A percentile compares a stretch with the other conserved stretches of the same genome.
These are phyloP conservation scores for Mycena pura DNA, from an alignment of 768 basidiomycete species.

Conservation along the genomic window DNA sequence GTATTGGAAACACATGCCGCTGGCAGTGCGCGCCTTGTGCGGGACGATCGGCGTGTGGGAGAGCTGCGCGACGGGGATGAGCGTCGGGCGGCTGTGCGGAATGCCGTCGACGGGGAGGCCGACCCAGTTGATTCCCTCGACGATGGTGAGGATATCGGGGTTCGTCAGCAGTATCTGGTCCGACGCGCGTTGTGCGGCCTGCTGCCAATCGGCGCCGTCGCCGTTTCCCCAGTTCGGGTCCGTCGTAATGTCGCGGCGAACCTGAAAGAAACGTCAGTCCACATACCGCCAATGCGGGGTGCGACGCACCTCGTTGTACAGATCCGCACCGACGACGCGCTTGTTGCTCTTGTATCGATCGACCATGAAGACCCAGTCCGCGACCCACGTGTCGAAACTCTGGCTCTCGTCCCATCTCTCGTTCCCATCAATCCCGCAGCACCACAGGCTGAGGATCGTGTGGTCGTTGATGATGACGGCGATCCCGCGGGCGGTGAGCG, in stretches of 20 bases:
- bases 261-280: not conserved
- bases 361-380: slow-evolving; percentile 22
- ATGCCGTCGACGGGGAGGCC: slow-evolving; percentile 27
- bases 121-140: slow-evolving; percentile 28
- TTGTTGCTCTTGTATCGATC: slow-evolving; percentile 21
- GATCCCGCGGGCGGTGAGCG: slow-evolving; percentile 22
- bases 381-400: slow-evolving; percentile 8
- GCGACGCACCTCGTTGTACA: slow-evolving; percentile 12
- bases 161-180: slow-evolving; percentile 18
- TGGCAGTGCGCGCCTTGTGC: slow-evolving; percentile 14
- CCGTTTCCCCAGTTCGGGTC: slow-evolving; percentile 25
- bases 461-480: slow-evolving; percentile 27
- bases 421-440: slow-evolving; percentile 26
- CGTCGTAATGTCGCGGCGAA: slow-evolving; percentile 19
- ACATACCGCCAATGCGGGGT: not conserved
- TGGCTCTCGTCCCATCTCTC: slow-evolving; percentile 26
- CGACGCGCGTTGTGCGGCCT: slow-evolving; percentile 12
- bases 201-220: slow-evolving; percentile 20
- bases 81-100: slow-evolving; percentile 20
- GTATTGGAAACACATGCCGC: too few species aligned
- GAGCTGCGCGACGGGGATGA: slow-evolving; percentile 12
- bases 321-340: slow-evolving; percentile 11
- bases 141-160: slow-evolving; percentile 25
- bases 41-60: slow-evolving; percentile 20
- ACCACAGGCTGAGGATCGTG: slow-evolving; percentile 18